Conservation (phyloP, 208 protist genomes). For the Leishmania lainsoni region DNA sequence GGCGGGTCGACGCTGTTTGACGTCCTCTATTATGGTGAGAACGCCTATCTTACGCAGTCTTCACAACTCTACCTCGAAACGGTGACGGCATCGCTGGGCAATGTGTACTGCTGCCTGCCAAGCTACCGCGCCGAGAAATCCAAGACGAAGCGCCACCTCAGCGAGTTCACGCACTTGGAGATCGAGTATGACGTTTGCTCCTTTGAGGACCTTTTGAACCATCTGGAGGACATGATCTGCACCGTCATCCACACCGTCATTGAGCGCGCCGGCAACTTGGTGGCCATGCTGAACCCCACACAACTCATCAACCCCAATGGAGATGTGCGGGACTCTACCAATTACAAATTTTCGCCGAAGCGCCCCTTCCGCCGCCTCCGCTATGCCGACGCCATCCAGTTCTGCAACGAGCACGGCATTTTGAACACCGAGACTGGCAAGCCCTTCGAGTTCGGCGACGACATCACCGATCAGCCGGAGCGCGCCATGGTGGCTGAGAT, state of each 20-base stretch:
- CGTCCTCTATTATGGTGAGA: conserved; percentile 98
- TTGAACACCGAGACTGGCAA: conserved; percentile 90
- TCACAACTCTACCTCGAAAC: conserved; percentile 99
- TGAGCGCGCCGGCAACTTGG: conserved; percentile 64
- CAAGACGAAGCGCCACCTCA: conserved; percentile 97
- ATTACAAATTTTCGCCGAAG: conserved; percentile 91
- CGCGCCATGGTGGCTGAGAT: conserved; percentile 97
- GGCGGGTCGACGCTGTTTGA: conserved; percentile 98
- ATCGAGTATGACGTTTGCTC: conserved; percentile 96
- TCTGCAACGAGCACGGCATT: conserved; percentile 95
- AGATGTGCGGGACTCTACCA: conserved; percentile 61
- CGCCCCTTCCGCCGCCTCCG: conserved; percentile 96
- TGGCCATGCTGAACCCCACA: conserved; percentile 92
- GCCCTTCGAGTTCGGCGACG: conserved; percentile 95
- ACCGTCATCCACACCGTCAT: conserved; percentile 87
- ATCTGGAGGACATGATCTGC: conserved; percentile 96
- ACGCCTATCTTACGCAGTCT: conserved; percentile 98
- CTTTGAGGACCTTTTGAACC: conserved; percentile 95
- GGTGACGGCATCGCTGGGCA: conserved; percentile 93
- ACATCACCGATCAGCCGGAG: conserved; percentile 98
- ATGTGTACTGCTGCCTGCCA: conserved; percentile 96
- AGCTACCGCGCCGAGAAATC: conserved; percentile 99
- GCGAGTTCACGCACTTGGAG: conserved; percentile 99
- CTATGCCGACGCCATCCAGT: conserved; percentile 97
- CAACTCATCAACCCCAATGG: conserved; percentile 70